Conservation (phyloP, 768 basidiomycete species). For the Lanmaoa pseudosensibilis region DNA sequence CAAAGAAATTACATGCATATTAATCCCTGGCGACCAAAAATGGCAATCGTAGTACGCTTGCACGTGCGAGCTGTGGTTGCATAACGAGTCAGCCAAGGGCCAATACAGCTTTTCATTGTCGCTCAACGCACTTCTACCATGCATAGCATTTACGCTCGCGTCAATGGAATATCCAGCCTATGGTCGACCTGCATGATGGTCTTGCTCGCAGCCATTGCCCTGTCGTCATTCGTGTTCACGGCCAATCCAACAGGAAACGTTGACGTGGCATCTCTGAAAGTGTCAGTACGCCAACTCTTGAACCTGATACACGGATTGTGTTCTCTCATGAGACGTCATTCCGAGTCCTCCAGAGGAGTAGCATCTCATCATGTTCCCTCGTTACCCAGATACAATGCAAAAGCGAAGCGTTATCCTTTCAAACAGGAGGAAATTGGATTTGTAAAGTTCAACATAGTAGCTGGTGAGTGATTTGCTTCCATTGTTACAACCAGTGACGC, state of each 20-base stretch:
- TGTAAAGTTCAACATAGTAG: constrained; percentile 76
- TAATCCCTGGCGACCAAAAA: constrained; percentile 2
- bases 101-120: background rate
- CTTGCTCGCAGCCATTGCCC: constrained; percentile 65
- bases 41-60: background rate
- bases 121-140: constrained; percentile 36
- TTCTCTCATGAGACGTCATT: constrained; percentile 9
- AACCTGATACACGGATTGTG: constrained; percentile 1
- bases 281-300: constrained; percentile 50
- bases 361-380: constrained; percentile 11
- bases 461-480: constrained; percentile 53
- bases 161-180: constrained; percentile 73
- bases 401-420: constrained; percentile 53
- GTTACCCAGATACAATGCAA: constrained; percentile 44
- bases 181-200: constrained; percentile 76
- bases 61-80: constrained; percentile 15
- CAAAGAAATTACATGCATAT: background rate
- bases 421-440: constrained; percentile 76
- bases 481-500: constrained; percentile 17
- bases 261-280: constrained; percentile 66
- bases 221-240: constrained; percentile 69
- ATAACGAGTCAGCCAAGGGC: too few species aligned
- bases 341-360: constrained; percentile 8
- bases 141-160: constrained; percentile 68
- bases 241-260: constrained; percentile 58